Conservation (phyloP, 805 yeast genomes). For the Blastobotrys americana region DNA sequence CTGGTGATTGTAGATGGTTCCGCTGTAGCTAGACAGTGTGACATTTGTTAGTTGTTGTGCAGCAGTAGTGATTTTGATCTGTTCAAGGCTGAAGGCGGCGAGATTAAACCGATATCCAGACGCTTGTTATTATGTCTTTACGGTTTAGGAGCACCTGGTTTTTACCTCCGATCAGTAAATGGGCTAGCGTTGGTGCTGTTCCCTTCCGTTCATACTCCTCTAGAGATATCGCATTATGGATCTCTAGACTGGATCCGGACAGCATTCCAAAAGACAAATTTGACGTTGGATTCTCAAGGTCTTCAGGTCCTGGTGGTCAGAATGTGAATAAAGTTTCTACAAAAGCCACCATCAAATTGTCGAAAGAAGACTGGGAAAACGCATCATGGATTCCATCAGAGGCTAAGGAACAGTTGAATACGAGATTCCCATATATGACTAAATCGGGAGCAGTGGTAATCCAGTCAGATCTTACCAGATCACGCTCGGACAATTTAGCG, state of each 20-base stretch:
- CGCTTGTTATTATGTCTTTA: too few species aligned
- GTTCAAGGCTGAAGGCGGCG: too few species aligned
- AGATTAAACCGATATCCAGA: too few species aligned
- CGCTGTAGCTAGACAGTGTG: too few species aligned
- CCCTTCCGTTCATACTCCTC: too few species aligned
- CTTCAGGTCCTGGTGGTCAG: slow-evolving; percentile 87
- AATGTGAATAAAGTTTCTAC: slow-evolving; percentile 66
- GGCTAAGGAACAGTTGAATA: slow-evolving; percentile 37
- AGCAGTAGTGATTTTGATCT: too few species aligned
- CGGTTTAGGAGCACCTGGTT: neutral
- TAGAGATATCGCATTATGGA: slow-evolving; percentile 44
- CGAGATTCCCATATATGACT: slow-evolving; percentile 45
- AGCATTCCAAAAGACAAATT: slow-evolving; percentile 43
- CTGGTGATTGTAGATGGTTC: too few species aligned
- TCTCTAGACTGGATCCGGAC: slow-evolving; percentile 26
- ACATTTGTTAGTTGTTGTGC: too few species aligned
- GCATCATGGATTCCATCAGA: slow-evolving; percentile 56
- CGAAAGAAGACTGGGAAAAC: slow-evolving; percentile 37
- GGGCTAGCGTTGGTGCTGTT: too few species aligned
- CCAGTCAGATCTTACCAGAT: slow-evolving; percentile 53
- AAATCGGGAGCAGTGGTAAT: slow-evolving; percentile 50
- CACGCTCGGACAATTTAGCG: slow-evolving; percentile 48
- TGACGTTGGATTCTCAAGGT: slow-evolving; percentile 42
- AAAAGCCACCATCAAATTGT: slow-evolving; percentile 55
- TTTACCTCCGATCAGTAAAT: too few species aligned